Evolutionary conservation across 108 stramenopile species (phyloP).

Genomic region (Pseudonitzschia pungens): DNA sequence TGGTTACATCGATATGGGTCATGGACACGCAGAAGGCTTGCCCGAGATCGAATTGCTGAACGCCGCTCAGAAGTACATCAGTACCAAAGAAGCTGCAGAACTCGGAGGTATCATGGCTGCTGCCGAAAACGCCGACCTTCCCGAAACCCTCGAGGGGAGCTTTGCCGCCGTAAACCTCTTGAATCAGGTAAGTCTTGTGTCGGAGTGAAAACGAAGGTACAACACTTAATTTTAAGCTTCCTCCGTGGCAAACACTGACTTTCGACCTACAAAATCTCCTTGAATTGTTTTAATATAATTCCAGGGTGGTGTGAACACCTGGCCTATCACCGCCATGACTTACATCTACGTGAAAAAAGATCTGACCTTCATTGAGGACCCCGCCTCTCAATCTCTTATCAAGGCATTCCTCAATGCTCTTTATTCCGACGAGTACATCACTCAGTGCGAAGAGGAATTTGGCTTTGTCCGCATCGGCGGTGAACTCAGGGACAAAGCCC

Average conservation of each 20-base stretch:
- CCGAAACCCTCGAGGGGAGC: constrained; percentile 49
- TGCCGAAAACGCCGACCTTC: constrained; percentile 40
- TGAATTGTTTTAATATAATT: not conserved
- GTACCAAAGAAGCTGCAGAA: constrained; percentile 46
- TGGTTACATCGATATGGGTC: constrained; percentile 85
- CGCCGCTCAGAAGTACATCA: constrained; percentile 55
- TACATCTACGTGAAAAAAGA: constrained; percentile 81
- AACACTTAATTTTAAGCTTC: not conserved
- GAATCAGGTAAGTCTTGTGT: constrained; percentile 40
- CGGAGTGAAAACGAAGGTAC: not conserved
- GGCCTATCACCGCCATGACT: constrained; percentile 83
- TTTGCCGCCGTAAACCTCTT: constrained; percentile 55
- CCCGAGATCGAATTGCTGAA: constrained; percentile 72
- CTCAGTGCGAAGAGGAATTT: constrained; percentile 42
- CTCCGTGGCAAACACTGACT: not conserved
- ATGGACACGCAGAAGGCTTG: constrained; percentile 68
- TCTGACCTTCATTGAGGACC: constrained; percentile 39
- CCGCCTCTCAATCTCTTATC: constrained; percentile 44
- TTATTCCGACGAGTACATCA: constrained; percentile 40
- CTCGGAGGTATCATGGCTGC: constrained; percentile 63
- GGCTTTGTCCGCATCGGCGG: constrained; percentile 45
- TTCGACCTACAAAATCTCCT: not conserved
- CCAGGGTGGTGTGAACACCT: constrained; percentile 49
- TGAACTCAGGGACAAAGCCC: constrained; percentile 28
- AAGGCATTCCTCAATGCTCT: constrained; percentile 54